A percentile compares a stretch with the other conserved stretches of the same genome.
Conservation (phyloP, 768 basidiomycete species). For the Pleurotus citrinopileatus region DNA sequence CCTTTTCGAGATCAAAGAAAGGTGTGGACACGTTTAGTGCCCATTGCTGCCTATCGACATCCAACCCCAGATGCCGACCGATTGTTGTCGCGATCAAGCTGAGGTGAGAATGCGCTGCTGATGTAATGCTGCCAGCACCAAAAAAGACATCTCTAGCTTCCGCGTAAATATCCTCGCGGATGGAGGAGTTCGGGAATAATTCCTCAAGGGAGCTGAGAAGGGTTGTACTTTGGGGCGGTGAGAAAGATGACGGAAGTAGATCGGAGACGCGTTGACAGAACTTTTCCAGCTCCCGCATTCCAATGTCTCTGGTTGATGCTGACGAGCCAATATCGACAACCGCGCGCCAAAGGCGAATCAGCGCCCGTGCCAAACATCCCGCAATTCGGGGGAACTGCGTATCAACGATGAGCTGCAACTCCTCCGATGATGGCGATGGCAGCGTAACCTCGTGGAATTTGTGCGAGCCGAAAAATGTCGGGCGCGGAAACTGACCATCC, state of each 20-base stretch:
- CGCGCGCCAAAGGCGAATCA: slow-evolving; percentile 70
- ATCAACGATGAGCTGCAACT: slow-evolving; percentile 69
- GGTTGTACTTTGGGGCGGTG: slow-evolving; percentile 33
- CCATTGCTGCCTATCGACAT: slow-evolving; percentile 69
- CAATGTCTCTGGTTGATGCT: slow-evolving; percentile 57
- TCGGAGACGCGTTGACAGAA: slow-evolving; percentile 73
- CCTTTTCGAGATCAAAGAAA: slow-evolving; percentile 63
- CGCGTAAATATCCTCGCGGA: slow-evolving; percentile 87
- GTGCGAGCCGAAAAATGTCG: slow-evolving; percentile 82
- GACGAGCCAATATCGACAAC: slow-evolving; percentile 50
- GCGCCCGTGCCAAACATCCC: slow-evolving; percentile 27
- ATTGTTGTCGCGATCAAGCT: slow-evolving; percentile 51
- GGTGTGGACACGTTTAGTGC: slow-evolving; percentile 65
- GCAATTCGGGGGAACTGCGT: slow-evolving; percentile 64
- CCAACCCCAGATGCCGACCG: slow-evolving; percentile 62
- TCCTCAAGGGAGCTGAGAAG: slow-evolving; percentile 26
- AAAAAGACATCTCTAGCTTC: slow-evolving; percentile 93
- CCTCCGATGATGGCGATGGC: slow-evolving; percentile 56
- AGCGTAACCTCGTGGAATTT: slow-evolving; percentile 76
- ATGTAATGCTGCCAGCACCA: slow-evolving; percentile 58
- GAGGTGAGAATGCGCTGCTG: slow-evolving; percentile 46
- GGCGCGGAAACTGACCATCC: slow-evolving; percentile 40
- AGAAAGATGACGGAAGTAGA: slow-evolving; percentile 50
- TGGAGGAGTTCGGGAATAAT: slow-evolving; percentile 64
- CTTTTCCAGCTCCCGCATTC: slow-evolving; percentile 79